Evolutionary conservation across 1,139 yeast genomes (phyloP), one percentile per base, ranked within the genome.

Genomic region (Lodderomyces elongisporus): DNA sequence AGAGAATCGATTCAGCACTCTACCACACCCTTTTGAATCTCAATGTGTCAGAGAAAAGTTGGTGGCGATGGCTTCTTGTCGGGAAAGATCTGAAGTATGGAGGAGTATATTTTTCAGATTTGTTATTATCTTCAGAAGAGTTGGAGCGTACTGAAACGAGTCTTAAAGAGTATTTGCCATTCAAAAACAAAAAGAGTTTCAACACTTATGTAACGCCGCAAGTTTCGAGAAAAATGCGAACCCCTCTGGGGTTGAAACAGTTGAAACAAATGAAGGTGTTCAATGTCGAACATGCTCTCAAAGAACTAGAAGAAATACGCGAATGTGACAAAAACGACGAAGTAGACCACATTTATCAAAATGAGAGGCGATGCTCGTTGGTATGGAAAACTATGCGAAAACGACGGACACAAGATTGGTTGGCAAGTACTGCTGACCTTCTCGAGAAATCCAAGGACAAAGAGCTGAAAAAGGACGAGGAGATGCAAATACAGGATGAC

Each of bases 61-160:
- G 73, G 74, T 63, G 68, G 69, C 55, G 54, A 5, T 67, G 70
- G 70, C 49, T 68, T 22, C 49, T 67, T 4, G 57, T 62, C 36
- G 64, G 66, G 3, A 66, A 66, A 34, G 68, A 62, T 34, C 60
- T 61, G 13, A 52, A 56, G 28, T 10, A 6, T 7, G 24, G 16
- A 13, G 9, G 14, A 15, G 49, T 63, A 3, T 48, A 62, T 18
- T 53, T 66, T 34, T 43, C 45, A 3, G 54, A 56, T 24, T 53
- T 48, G 32, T 25, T 39, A 1, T 28, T 66, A 10, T 36, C 48
- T 0, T 38, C 38, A 2, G 54, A 47, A 3, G 63, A 61, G n/a
- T 47, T 64, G 22, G 32, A 32, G 1, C 37, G 37, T 9, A 41
- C 36, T 1, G 24, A 47, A 10, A 52, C 52, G 6, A 50, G 51